Conservation (phyloP, 2,329 filamentous ascomycete species). For the Sporothrix brunneoviolacea region DNA sequence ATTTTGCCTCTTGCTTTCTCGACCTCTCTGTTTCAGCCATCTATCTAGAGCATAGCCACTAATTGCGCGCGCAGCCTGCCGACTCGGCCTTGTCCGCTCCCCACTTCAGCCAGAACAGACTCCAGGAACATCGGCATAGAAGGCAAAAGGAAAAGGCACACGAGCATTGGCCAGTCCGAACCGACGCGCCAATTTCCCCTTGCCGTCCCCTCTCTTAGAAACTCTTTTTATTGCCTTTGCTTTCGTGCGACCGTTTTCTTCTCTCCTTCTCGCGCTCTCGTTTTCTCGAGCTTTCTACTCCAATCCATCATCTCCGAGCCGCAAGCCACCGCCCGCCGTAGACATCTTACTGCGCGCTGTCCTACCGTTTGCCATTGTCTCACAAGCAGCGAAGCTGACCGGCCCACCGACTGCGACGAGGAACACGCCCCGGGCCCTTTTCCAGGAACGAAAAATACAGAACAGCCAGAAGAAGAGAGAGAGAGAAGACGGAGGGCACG, state of each 20-base stretch:
- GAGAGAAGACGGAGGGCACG: neutral
- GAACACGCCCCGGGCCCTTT: neutral
- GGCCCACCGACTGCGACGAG: neutral
- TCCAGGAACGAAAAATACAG: neutral
- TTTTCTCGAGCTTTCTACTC: slow-evolving; percentile 3
- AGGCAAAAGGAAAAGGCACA: slow-evolving; percentile 2
- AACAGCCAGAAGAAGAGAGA: neutral
- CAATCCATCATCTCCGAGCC: slow-evolving; percentile 12
- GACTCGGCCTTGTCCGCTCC: neutral
- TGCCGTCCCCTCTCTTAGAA: neutral
- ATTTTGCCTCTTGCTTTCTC: slow-evolving; percentile 13
- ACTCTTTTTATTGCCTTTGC: slow-evolving; percentile 3
- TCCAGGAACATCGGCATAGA: neutral
- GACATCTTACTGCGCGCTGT: slow-evolving; percentile 6
- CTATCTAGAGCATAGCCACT: slow-evolving; percentile 3
- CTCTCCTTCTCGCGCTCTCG: neutral
- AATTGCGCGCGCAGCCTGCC: slow-evolving; percentile 11
- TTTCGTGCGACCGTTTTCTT: slow-evolving; percentile 1
- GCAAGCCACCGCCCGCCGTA: slow-evolving; percentile 9
- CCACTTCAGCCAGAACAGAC: slow-evolving; percentile 5
- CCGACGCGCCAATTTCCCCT: neutral
- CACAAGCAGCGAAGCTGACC: slow-evolving; percentile 6
- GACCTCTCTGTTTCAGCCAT: slow-evolving; percentile 12
- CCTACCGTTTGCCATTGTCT: slow-evolving; percentile 7
- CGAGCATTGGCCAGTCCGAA: neutral